phyloP scores from a whole-genome alignment of 2,329 filamentous ascomycete species.

The Sporothrix brunneoviolacea region DNA sequence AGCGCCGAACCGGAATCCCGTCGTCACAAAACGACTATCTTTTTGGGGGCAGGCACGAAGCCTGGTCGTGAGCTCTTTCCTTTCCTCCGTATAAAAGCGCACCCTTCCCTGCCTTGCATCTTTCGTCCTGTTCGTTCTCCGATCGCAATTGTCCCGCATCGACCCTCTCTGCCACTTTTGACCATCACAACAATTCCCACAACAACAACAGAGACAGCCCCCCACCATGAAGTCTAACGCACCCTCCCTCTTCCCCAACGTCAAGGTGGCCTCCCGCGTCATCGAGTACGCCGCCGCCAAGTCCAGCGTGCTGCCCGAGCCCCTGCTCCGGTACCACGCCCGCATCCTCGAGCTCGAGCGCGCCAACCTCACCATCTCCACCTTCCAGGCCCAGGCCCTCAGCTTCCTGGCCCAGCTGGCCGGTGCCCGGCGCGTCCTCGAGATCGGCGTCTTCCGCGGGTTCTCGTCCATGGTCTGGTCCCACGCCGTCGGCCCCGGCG shows the following conservation, averaged over 20 bases:
- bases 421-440: constrained; percentile 38
- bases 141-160: no score
- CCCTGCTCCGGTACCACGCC: constrained; percentile 38
- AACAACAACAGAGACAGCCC: not conserved
- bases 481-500: constrained; percentile 36
- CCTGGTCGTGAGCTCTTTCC: no score
- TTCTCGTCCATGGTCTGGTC: constrained; percentile 44
- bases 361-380: constrained; percentile 22
- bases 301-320: constrained; percentile 35
- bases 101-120: no score
- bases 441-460: constrained; percentile 43
- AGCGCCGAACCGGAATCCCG: no score
- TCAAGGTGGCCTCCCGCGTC: constrained; percentile 34
- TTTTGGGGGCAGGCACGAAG: no score
- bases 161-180: not conserved
- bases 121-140: no score
- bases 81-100: no score
- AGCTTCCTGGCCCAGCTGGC: constrained; percentile 35
- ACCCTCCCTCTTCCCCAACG: constrained; percentile 37
- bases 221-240: constrained; percentile 32
- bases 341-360: constrained; percentile 18
- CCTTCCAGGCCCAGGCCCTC: constrained; percentile 21
- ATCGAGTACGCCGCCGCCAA: constrained; percentile 36
- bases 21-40: no score
- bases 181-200: not conserved